These are phyloP conservation scores for Aspergillus fructus DNA, from an alignment of 2,329 filamentous ascomycete species.

Conservation along the genomic window DNA sequence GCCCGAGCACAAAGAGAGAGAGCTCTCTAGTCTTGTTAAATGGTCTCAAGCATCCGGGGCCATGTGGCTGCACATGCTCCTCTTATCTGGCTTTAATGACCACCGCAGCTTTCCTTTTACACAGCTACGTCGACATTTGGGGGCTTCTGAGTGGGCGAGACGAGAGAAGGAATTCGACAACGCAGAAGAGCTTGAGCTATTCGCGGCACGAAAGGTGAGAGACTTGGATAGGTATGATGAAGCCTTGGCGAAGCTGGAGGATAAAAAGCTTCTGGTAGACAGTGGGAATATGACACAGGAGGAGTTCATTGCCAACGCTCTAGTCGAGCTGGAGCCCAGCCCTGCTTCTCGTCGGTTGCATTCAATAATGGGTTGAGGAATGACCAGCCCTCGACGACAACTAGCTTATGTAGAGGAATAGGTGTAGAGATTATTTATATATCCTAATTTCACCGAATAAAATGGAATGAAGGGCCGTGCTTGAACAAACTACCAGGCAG, in stretches of 20 bases:
- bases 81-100: slow-evolving; percentile 34
- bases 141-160: slow-evolving; percentile 20
- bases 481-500: too few relatives aligned
- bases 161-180: slow-evolving; percentile 22
- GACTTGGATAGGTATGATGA: slow-evolving; percentile 32
- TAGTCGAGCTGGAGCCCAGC: too few relatives aligned
- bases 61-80: slow-evolving; percentile 39
- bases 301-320: slow-evolving; percentile 14
- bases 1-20: slow-evolving; percentile 22
- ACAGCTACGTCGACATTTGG: slow-evolving; percentile 24
- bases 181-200: slow-evolving; percentile 20
- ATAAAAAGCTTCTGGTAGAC: slow-evolving; percentile 28
- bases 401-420: too few relatives aligned
- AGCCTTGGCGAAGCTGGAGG: slow-evolving; percentile 31
- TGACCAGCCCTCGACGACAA: too few relatives aligned
- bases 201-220: slow-evolving; percentile 26
- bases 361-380: too few relatives aligned
- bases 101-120: slow-evolving; percentile 32
- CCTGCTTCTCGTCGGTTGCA: too few relatives aligned
- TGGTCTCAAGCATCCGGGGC: slow-evolving; percentile 35
- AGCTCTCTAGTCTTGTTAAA: slow-evolving; percentile 34
- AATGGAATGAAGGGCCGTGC: too few relatives aligned
- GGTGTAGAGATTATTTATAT: too few relatives aligned
- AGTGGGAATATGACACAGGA: slow-evolving; percentile 28
- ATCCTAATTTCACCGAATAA: too few relatives aligned